These are phyloP conservation scores for Acrodontium crateriforme DNA, from an alignment of 2,329 filamentous ascomycete species.

Conservation along the genomic window DNA sequence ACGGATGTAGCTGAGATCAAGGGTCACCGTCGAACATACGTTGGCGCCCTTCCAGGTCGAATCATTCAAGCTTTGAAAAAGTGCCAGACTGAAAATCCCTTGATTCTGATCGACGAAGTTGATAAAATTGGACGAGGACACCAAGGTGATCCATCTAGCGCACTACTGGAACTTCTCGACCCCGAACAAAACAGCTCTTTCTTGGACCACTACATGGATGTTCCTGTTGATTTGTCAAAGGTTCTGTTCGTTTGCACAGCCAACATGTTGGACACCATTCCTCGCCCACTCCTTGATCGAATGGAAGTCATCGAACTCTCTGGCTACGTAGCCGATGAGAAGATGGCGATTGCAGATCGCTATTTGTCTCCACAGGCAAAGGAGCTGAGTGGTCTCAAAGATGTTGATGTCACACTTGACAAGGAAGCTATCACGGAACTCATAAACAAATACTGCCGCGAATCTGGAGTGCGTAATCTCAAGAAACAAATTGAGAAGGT, in stretches of 20 bases:
- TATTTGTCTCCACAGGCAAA: conserved; percentile 93
- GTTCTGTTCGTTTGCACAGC: conserved; percentile 97
- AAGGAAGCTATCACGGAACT: conserved; percentile 86
- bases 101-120: conserved; percentile 92
- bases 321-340: conserved; percentile 94
- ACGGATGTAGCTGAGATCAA: conserved; percentile 99
- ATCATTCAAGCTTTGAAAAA: conserved; percentile 99
- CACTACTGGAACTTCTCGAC: conserved; percentile 82
- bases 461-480: conserved; percentile 90
- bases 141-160: conserved; percentile 90
- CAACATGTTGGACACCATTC: conserved; percentile 98
- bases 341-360: conserved; percentile 92
- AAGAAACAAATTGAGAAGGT: conserved; percentile 99
- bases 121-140: conserved; percentile 97
- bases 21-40: conserved; percentile 89
- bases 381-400: conserved; percentile 77
- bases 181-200: conserved; percentile 97
- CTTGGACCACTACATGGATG: conserved; percentile 96
- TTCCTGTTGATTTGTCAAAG: conserved; percentile 92
- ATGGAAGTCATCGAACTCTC: conserved; percentile 98
- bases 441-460: conserved; percentile 96
- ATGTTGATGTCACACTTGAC: conserved; percentile 77
- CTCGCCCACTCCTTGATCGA: conserved; percentile 78
- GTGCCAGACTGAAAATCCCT: conserved; percentile 94
- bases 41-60: conserved; percentile 84